Conservation (phyloP, 2,329 filamentous ascomycete genomes). For the Colletotrichum navitas region DNA sequence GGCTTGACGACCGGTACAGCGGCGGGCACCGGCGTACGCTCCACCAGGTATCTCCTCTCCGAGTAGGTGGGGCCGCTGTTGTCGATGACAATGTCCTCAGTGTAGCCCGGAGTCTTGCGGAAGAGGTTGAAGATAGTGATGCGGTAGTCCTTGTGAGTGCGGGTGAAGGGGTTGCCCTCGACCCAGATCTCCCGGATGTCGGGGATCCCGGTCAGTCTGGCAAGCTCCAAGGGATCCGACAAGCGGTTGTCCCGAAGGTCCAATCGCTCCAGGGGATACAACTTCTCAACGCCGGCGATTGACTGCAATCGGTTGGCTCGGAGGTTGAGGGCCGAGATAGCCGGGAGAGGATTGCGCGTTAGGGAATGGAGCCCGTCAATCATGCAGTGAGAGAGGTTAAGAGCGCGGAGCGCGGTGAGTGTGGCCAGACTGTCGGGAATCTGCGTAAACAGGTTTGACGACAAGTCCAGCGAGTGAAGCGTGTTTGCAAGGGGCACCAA, state of each 20-base stretch:
- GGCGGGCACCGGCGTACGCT: constrained; percentile 81
- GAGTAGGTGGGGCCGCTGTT: constrained; percentile 84
- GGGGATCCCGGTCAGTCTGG: constrained; percentile 88
- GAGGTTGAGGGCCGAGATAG: constrained; percentile 93
- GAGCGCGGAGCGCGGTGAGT: constrained; percentile 86
- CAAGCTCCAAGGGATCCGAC: constrained; percentile 91
- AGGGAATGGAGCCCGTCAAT: constrained; percentile 94
- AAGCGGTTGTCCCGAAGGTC: constrained; percentile 92
- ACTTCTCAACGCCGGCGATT: constrained; percentile 88
- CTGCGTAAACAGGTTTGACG: constrained; percentile 92
- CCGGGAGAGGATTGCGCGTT: constrained; percentile 86
- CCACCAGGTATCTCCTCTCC: constrained; percentile 86
- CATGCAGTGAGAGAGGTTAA: constrained; percentile 98
- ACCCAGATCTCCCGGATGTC: constrained; percentile 95
- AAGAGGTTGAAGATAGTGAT: constrained; percentile 97
- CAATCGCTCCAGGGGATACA: constrained; percentile 88
- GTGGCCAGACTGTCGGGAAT: constrained; percentile 91
- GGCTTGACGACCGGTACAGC: constrained; percentile 84
- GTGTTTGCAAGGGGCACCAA: constrained; percentile 87
- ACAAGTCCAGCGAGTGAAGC: constrained; percentile 91
- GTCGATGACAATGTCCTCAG: constrained; percentile 91
- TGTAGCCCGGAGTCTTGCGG: constrained; percentile 88
- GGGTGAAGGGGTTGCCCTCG: constrained; percentile 90
- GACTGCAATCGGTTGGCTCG: constrained; percentile 89
- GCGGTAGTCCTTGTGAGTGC: constrained; percentile 86